Evolutionary conservation across 1,284 basidiomycete species (phyloP).

Genomic region (Leccinum solheimii): DNA sequence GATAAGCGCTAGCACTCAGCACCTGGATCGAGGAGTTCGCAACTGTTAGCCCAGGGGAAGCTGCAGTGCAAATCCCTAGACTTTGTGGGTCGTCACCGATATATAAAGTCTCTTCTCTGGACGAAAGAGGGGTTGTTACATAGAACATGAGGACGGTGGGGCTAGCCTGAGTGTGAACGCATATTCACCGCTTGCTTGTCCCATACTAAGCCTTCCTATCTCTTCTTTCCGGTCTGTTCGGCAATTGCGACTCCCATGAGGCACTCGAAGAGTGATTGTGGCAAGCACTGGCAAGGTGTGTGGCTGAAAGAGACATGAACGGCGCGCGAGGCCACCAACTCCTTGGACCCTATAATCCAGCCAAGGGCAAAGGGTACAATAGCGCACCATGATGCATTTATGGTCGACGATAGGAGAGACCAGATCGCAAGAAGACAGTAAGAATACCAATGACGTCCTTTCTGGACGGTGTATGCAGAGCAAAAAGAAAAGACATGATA

Average conservation of each 20-base stretch:
- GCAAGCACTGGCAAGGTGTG: neutral
- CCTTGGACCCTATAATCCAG: neutral
- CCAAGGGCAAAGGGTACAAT: neutral
- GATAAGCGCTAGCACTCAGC: neutral
- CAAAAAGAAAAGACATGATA: neutral
- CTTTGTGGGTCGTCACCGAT: neutral
- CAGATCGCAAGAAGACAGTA: neutral
- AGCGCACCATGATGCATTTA: neutral
- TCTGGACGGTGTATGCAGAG: neutral
- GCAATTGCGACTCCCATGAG: neutral
- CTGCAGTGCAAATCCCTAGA: neutral
- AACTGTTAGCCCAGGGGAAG: neutral
- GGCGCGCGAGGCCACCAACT: neutral
- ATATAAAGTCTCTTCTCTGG: neutral
- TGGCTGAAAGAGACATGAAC: neutral
- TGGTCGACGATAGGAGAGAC: neutral
- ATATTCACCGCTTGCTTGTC: neutral
- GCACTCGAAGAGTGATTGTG: neutral
- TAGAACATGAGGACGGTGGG: neutral
- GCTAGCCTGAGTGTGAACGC: neutral
- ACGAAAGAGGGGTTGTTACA: neutral
- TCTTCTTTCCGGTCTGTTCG: neutral
- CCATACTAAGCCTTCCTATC: neutral
- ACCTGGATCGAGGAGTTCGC: neutral
- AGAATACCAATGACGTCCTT: neutral